phyloP scores from a whole-genome alignment of 1,284 basidiomycete species.

The Tetrapyrgos nigripes region DNA sequence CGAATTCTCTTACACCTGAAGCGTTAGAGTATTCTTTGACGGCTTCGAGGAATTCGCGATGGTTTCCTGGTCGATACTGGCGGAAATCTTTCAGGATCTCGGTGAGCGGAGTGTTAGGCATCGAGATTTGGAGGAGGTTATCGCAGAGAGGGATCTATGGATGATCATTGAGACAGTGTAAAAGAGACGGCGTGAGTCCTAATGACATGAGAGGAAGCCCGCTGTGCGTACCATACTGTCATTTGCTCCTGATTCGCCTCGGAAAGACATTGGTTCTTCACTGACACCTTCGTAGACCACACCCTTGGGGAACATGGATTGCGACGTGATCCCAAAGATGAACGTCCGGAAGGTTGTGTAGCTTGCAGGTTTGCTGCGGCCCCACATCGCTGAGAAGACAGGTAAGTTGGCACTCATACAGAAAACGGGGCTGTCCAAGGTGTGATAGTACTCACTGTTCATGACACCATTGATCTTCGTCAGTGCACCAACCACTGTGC shows the following conservation, averaged over 20 bases:
- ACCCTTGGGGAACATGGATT: constrained; percentile 33
- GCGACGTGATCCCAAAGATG: constrained; percentile 29
- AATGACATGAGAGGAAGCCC: too few species aligned
- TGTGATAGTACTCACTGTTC: too few species aligned
- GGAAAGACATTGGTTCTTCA: constrained; percentile 30
- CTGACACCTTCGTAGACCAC: constrained; percentile 33
- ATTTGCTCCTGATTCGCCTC: constrained; percentile 35
- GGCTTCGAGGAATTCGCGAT: constrained; percentile 27
- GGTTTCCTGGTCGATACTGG: constrained; percentile 28
- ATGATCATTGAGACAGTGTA: too few species aligned
- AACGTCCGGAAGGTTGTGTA: constrained; percentile 31
- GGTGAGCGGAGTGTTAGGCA: constrained; percentile 27
- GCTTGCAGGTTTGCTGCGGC: constrained; percentile 23
- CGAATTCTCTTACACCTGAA: constrained; percentile 14
- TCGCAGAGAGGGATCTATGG: constrained; percentile 27
- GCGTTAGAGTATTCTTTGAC: constrained; percentile 12
- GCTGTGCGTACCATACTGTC: constrained; percentile 30
- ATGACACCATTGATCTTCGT: constrained; percentile 22
- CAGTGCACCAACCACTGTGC: constrained; percentile 17
- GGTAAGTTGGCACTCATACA: too few species aligned
- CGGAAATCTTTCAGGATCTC: constrained; percentile 30
- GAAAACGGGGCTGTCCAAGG: too few species aligned
- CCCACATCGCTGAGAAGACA: too few species aligned
- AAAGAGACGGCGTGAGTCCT: too few species aligned
- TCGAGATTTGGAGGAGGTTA: constrained; percentile 28